Evolutionary conservation across 2,329 filamentous ascomycete species (phyloP), one percentile per base, ranked within the genome.

Genomic region (Salinomyces thailandicus): DNA sequence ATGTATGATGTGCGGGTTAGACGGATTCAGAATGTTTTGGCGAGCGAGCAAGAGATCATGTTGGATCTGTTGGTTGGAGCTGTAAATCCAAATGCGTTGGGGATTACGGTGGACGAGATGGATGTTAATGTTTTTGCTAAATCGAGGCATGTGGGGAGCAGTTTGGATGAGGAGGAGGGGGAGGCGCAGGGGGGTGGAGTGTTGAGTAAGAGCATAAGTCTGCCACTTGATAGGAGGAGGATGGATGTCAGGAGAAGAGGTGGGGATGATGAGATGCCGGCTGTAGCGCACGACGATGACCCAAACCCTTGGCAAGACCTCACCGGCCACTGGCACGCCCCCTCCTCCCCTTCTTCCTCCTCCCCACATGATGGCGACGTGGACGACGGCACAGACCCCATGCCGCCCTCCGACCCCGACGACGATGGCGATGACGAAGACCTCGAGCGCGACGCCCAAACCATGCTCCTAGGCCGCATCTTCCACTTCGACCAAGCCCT

Each of bases 81-180:
- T 0, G 71, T 89, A 50, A 98, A 98, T 56, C 87, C 89, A 1
- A 98, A 96, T 50, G 78, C 95, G 27, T 81, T 96, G 26, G 78
- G 85, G 2, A 81, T 98, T 28, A 81, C 81, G 2, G 77, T 98
- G 24, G 79, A 83, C 45, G 79, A 87, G 31, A 81, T 93, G 54
- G 86, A 96, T 56, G 71, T 96, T 39, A 86, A 93, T 52, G 74
- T 98, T 19, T 96, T 96, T 60, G 91, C 91, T 18, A 94, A 93
- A 61, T 95, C 86, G 41, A 85, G 83, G 42, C 83, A 89, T 55
- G 82, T 89, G 9, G 83, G 84, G n/a, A 31, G 40, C 16, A 34
- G 37, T 20, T n/a, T 8, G 9, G 22, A 26, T 26, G 9, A 26
- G 22, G 9, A 3, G 3, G n/a, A n/a, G n/a, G 26, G 14, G 20